phyloP scores from a whole-genome alignment of 257 asterid species.

The Ballota nigra region DNA sequence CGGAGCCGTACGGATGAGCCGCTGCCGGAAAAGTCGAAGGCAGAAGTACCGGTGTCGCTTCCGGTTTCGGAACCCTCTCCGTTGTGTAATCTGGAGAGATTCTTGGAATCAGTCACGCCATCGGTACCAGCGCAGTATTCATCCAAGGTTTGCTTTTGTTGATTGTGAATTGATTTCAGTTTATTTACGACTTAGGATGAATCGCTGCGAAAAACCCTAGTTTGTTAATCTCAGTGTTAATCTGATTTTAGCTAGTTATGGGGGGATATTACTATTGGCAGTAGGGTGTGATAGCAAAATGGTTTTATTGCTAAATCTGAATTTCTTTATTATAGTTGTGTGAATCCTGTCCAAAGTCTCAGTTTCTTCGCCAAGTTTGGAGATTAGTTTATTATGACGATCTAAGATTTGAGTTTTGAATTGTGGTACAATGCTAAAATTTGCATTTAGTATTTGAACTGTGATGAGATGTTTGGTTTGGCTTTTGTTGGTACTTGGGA shows the following conservation, averaged over 20 bases:
- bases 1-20: slow-evolving; percentile 45
- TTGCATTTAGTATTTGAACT: neutral
- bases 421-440: neutral
- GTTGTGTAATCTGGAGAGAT: slow-evolving; percentile 69
- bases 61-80: slow-evolving; percentile 33
- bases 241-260: slow-evolving; percentile 3
- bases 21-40: slow-evolving; percentile 35
- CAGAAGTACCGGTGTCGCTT: slow-evolving; percentile 19
- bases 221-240: neutral
- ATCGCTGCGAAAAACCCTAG: slow-evolving; percentile 16
- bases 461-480: neutral
- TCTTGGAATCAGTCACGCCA: slow-evolving; percentile 77
- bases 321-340: neutral
- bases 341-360: neutral
- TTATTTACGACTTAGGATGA: neutral
- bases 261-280: neutral
- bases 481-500: neutral
- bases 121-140: slow-evolving; percentile 67
- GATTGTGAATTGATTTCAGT: slow-evolving; percentile 20
- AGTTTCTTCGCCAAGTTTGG: neutral
- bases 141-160: slow-evolving; percentile 56
- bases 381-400: neutral
- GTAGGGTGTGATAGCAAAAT: neutral
- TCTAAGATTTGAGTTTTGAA: neutral
- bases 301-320: slow-evolving; percentile 6